Conservation (phyloP, 2,329 filamentous ascomycete species). For the Stemphylium lycopersici region DNA sequence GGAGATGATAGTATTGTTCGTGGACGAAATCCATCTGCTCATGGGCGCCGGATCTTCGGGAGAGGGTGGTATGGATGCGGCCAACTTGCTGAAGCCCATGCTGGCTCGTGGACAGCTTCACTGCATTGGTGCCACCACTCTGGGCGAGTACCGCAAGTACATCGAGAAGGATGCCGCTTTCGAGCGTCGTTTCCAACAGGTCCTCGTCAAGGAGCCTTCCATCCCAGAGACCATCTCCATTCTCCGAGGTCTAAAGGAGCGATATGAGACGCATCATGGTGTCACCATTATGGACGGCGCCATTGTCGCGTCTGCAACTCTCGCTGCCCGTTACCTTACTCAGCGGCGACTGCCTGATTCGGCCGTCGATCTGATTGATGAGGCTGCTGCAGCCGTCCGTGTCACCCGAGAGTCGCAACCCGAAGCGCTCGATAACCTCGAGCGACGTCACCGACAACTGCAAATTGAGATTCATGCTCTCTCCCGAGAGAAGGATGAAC, state of each 20-base stretch:
- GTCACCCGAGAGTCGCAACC: slow-evolving; percentile 96
- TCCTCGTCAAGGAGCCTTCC: slow-evolving; percentile 91
- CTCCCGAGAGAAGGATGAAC: slow-evolving; percentile 91
- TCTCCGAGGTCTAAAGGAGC: slow-evolving; percentile 96
- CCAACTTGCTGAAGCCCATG: slow-evolving; percentile 98
- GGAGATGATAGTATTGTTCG: slow-evolving; percentile 96
- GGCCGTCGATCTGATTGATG: slow-evolving; percentile 94
- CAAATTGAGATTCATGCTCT: slow-evolving; percentile 98
- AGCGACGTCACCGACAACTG: slow-evolving; percentile 86
- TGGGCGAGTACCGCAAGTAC: slow-evolving; percentile 96
- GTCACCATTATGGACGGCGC: slow-evolving; percentile 95
- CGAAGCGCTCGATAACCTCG: slow-evolving; percentile 91
- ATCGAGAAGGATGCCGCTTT: slow-evolving; percentile 99
- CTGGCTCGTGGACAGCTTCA: slow-evolving; percentile 94
- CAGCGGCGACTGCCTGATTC: slow-evolving; percentile 91
- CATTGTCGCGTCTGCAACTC: slow-evolving; percentile 86
- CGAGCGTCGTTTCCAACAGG: slow-evolving; percentile 97
- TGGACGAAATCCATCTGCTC: slow-evolving; percentile 97
- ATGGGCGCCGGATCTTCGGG: slow-evolving; percentile 96
- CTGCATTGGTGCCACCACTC: slow-evolving; percentile 95
- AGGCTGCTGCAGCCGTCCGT: slow-evolving; percentile 93
- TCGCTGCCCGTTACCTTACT: slow-evolving; percentile 93
- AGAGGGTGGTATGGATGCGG: slow-evolving; percentile 98
- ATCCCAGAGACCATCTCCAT: slow-evolving; percentile 94
- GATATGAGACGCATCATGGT: slow-evolving; percentile 97